phyloP scores from a whole-genome alignment of 179 eudicot genomes.

The Spergularia azorica region DNA sequence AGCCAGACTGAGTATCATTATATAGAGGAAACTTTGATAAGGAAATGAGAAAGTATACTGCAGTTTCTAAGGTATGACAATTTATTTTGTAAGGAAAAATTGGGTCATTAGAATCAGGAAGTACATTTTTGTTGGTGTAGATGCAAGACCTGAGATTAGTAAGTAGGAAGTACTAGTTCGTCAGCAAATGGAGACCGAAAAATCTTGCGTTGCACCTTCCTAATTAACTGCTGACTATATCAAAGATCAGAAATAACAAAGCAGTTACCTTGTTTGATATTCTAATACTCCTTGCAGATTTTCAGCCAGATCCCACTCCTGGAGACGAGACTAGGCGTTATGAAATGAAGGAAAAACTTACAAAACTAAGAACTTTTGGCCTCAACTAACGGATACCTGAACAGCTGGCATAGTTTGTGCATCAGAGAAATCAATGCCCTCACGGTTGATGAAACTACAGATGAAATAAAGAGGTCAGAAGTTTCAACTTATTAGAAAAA shows the following conservation, averaged over 20 bases:
- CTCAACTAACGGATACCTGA: slow-evolving; percentile 55
- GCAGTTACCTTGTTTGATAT: slow-evolving; percentile 84
- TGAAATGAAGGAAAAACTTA: neutral
- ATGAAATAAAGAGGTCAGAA: neutral
- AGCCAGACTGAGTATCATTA: neutral
- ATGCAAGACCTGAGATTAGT: too few relatives aligned
- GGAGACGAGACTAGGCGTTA: slow-evolving; percentile 9
- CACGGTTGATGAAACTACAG: slow-evolving; percentile 87
- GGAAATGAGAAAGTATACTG: neutral
- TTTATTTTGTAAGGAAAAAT: neutral
- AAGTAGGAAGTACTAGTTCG: too few relatives aligned
- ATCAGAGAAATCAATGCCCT: slow-evolving; percentile 97
- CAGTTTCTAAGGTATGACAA: neutral
- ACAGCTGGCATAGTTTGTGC: slow-evolving; percentile 91
- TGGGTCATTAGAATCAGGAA: neutral
- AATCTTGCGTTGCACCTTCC: neutral
- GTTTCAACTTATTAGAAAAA: neutral
- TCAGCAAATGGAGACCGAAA: neutral
- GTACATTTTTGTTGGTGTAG: neutral
- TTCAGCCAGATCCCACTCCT: slow-evolving; percentile 98
- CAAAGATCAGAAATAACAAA: neutral
- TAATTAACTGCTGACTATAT: neutral
- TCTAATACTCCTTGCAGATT: slow-evolving; percentile 87
- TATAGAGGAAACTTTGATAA: neutral
- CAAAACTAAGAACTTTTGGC: neutral